phyloP scores from a whole-genome alignment of 2,329 filamentous ascomycete species.

The Penicillium sp. region DNA sequence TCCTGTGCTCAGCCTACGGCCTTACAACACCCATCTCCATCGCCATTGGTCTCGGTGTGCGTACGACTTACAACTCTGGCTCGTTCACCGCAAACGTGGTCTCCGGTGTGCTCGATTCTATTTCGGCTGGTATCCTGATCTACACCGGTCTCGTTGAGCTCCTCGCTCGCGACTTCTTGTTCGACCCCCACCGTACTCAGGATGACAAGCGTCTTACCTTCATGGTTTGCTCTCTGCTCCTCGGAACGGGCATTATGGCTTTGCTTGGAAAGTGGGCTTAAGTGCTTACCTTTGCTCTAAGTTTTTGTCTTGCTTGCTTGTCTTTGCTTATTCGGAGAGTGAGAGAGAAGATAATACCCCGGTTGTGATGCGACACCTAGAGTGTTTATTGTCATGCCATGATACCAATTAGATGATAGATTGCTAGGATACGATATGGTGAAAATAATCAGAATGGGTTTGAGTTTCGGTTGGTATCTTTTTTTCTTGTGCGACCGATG shows the following conservation, averaged over 20 bases:
- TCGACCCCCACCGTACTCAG: constrained; percentile 49
- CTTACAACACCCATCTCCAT: constrained; percentile 56
- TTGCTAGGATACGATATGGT: neutral
- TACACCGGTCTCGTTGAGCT: constrained; percentile 55
- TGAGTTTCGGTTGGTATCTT: neutral
- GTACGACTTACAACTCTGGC: constrained; percentile 44
- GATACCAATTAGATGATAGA: neutral
- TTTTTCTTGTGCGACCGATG: neutral
- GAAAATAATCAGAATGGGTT: neutral
- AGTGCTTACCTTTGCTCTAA: neutral
- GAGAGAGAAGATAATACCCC: constrained; percentile 1
- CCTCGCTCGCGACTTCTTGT: constrained; percentile 53
- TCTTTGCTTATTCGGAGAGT: neutral
- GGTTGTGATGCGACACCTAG: neutral
- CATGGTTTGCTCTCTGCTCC: constrained; percentile 42
- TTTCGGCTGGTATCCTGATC: constrained; percentile 52
- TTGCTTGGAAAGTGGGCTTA: constrained; percentile 55
- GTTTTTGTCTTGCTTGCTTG: neutral
- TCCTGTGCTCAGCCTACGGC: constrained; percentile 51
- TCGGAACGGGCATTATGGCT: constrained; percentile 51
- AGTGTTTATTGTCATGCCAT: neutral
- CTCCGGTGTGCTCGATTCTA: constrained; percentile 49
- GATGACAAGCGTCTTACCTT: constrained; percentile 40
- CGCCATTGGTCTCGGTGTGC: constrained; percentile 48
- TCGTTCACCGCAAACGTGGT: constrained; percentile 47